Evolutionary conservation across 768 basidiomycete species (phyloP).

Genomic region (Russula olivacea): DNA sequence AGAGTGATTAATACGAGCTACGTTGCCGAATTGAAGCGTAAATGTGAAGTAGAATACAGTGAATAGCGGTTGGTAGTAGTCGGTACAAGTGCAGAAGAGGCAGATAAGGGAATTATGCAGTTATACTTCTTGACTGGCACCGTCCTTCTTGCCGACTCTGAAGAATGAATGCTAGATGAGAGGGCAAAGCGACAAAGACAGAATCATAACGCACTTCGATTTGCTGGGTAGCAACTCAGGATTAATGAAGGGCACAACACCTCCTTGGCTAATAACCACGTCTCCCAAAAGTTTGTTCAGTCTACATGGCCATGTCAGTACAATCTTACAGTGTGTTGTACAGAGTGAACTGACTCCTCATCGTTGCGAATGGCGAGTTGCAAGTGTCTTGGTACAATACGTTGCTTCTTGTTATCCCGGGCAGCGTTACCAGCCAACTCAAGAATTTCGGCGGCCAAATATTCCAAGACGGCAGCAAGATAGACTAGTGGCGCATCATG

Average conservation of each 20-base stretch:
- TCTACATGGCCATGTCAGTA: constrained; percentile 44
- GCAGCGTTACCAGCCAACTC: constrained; percentile 88
- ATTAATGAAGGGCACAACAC: constrained; percentile 60
- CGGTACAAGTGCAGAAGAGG: constrained; percentile 1
- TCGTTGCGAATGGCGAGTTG: constrained; percentile 93
- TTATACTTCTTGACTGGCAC: constrained; percentile 39
- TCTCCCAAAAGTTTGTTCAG: constrained; percentile 76
- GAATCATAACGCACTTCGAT: constrained; percentile 29
- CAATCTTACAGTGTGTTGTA: neutral
- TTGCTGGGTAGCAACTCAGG: constrained; percentile 50
- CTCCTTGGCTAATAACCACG: constrained; percentile 88
- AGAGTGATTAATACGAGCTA: neutral
- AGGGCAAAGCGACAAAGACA: neutral
- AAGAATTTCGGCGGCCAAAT: constrained; percentile 88
- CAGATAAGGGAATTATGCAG: neutral
- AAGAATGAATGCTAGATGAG: neutral
- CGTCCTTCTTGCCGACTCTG: constrained; percentile 44
- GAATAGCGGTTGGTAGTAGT: neutral
- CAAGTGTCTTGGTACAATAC: constrained; percentile 91
- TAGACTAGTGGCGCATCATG: constrained; percentile 48
- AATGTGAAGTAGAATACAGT: constrained; percentile 17
- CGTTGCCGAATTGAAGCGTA: neutral
- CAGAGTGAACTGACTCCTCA: constrained; percentile 28
- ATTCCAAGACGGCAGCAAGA: constrained; percentile 86
- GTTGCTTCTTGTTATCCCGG: constrained; percentile 88